Evolutionary conservation across 257 asterid species (phyloP), one percentile per base, ranked within the genome.

Genomic region (Nicotiana benthamiana): DNA sequence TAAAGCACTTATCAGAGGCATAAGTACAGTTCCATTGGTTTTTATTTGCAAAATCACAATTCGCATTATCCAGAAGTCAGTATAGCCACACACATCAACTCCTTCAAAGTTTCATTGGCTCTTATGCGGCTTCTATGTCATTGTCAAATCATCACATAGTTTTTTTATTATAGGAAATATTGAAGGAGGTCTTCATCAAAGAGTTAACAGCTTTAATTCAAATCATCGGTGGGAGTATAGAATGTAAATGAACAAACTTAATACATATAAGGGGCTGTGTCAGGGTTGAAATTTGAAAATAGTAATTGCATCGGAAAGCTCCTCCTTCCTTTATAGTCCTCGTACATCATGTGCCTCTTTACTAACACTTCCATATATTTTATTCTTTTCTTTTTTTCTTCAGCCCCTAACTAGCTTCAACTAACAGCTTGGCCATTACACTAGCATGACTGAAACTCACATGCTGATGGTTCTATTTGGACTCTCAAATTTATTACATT

Each of bases 171-270:
- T 46, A 24, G 22, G 60, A 43, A 72, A 72, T 13, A 74, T 26
- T 1, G 27, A 24, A 48, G 43, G 24, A 74, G 32, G 17, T 74
- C 43, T 74, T 48, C 79, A 74, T 48, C 79, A 48, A 46, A 48
- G 60, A 24, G 60, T 24, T 36, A 26, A 74, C 60, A 46, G 24
- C 77, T 74, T 74, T 0, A 27, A 46, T 15, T 24, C 2, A 43
- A 24, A 56, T 6, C 9, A 56, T 17, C 2, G 62, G 11, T 72
- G 16, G 6, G 36, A 24, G 26, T 48, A 48, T 24, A 26, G 43
- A 48, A 74, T 74, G 79, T 48, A 59, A 24, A 74, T 26, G 61
- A 74, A 52, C 79, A 74, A 74, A 74, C 43, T 74, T 74, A 51
- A 48, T 26, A 74, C 26, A 4, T 48, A 48, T 46, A 13, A 40